Percentiles rank a stretch among this genome's conserved stretches.
These are phyloP conservation scores for Debaryomyces hansenii DNA, from an alignment of 805 yeast species.

Conservation along the genomic window DNA sequence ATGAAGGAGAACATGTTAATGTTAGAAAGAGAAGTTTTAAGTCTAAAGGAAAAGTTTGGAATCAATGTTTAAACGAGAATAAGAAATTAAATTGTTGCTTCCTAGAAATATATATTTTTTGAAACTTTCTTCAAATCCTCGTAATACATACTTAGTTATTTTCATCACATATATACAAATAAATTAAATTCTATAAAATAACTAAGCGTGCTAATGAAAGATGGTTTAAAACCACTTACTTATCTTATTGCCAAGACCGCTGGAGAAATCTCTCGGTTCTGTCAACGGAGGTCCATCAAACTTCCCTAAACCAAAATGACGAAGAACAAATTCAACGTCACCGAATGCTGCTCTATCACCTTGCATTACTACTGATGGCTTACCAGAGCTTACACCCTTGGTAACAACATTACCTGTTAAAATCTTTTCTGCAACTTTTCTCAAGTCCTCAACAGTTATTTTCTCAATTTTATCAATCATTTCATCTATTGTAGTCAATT, in stretches of 20 bases:
- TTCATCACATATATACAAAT: not conserved
- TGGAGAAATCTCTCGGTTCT: conserved; percentile 17
- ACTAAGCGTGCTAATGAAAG: not conserved
- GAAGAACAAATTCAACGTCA: conserved; percentile 67
- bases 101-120: too few species aligned
- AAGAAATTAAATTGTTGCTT: too few species aligned
- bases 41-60: conserved; percentile 43
- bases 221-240: conserved; percentile 17
- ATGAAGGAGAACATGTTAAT: conserved; percentile 52
- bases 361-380: conserved; percentile 86
- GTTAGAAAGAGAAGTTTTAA: conserved; percentile 57
- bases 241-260: conserved; percentile 4
- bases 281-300: conserved; percentile 18
- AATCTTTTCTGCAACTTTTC: conserved; percentile 70
- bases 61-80: not conserved
- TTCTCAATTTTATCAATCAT: conserved; percentile 77
- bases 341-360: conserved; percentile 87
- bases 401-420: conserved; percentile 65
- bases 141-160: too few species aligned
- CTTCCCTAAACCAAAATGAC: conserved; percentile 71
- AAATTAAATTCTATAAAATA: not conserved
- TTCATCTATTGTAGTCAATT: conserved; percentile 70
- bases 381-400: conserved; percentile 46
- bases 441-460: conserved; percentile 67
- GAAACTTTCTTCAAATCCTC: too few species aligned